Percentiles rank a stretch among this genome's conserved stretches.
These are phyloP conservation scores for Magnaporthiopsis rhizophila DNA, from an alignment of 2,329 filamentous ascomycete genomes.

Conservation along the genomic window DNA sequence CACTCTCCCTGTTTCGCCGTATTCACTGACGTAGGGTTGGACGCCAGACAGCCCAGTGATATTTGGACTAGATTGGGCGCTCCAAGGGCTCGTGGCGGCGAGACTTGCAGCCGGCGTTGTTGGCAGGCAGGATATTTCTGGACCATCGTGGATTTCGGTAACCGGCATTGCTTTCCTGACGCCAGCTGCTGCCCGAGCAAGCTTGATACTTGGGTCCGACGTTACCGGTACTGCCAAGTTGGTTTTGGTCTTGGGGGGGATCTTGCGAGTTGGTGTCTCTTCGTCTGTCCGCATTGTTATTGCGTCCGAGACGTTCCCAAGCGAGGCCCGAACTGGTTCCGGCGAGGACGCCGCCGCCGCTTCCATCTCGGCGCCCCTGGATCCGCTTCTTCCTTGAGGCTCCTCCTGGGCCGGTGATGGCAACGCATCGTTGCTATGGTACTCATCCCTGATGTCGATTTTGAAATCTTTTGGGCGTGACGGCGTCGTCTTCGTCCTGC, in stretches of 20 bases:
- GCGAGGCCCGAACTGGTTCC: not conserved
- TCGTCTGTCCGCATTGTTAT: not conserved
- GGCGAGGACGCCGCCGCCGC: not conserved
- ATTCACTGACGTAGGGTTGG: too few species aligned
- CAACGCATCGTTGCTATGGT: not conserved
- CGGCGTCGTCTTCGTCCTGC: not conserved
- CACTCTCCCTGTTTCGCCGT: not conserved
- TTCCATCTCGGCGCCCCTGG: not conserved
- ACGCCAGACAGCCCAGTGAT: not conserved
- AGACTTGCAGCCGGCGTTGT: not conserved
- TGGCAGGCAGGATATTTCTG: too few species aligned
- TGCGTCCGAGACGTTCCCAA: not conserved
- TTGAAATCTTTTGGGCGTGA: not conserved
- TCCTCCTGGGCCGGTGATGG: not conserved
- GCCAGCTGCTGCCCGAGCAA: slow-evolving; percentile 11
- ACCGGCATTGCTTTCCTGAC: not conserved
- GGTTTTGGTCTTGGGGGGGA: not conserved
- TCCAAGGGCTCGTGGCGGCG: not conserved
- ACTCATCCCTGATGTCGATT: not conserved
- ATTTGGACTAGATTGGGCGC: not conserved
- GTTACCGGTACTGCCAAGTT: not conserved
- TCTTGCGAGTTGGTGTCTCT: not conserved
- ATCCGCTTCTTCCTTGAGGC: not conserved
- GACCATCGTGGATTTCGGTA: too few species aligned
- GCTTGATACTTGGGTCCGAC: slow-evolving; percentile 16